Conservation (phyloP, 2,329 filamentous ascomycete species). For the Aureobasidium sp. region DNA sequence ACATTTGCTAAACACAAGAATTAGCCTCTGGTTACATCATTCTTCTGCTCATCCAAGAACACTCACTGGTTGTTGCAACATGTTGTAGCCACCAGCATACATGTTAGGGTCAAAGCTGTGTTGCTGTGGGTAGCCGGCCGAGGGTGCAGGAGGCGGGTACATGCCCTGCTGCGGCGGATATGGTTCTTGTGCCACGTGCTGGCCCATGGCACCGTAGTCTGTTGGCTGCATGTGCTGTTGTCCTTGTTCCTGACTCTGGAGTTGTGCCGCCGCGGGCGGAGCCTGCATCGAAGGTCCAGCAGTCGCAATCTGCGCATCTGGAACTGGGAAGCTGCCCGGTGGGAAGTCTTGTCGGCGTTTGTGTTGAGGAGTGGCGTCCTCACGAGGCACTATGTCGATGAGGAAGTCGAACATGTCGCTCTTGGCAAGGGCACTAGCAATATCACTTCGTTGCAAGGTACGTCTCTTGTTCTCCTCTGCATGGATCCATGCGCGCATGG, state of each 20-base stretch:
- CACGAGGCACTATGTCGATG: constrained; percentile 95
- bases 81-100: constrained; percentile 65
- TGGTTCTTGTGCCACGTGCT: constrained; percentile 31
- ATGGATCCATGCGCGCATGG: constrained; percentile 99
- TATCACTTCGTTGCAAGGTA: constrained; percentile 91
- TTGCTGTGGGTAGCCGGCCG: constrained; percentile 63
- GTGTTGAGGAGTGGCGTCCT: constrained; percentile 80
- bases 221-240: constrained; percentile 19
- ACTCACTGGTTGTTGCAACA: constrained; percentile 76
- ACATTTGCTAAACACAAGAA: constrained; percentile 3
- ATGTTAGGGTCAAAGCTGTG: constrained; percentile 79
- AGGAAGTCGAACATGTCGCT: constrained; percentile 99
- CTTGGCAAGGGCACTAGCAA: constrained; percentile 89
- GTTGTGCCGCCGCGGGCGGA: constrained; percentile 23
- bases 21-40: background rate
- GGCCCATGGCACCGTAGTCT: constrained; percentile 29
- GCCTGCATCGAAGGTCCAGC: constrained; percentile 29
- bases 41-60: background rate
- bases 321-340: constrained; percentile 37
- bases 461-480: constrained; percentile 98
- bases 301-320: constrained; percentile 45
- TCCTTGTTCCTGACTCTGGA: constrained; percentile 25
- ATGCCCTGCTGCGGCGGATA: constrained; percentile 74
- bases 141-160: constrained; percentile 75
- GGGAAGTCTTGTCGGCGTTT: constrained; percentile 53